Evolutionary conservation across 345 rosid species (phyloP).

Genomic region (Acer negundo): DNA sequence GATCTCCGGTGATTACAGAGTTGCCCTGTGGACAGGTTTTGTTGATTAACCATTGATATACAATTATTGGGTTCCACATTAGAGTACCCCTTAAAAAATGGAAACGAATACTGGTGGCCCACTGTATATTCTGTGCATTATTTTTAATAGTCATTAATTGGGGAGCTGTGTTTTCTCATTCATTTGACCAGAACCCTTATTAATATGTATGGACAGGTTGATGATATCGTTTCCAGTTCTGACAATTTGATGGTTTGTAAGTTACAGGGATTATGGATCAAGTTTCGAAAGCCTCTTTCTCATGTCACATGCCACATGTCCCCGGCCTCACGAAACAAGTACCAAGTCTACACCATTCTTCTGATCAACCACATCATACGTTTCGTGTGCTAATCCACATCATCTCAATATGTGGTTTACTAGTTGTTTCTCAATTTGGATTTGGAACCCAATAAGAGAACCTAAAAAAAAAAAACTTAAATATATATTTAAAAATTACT

Average conservation of each 20-base stretch:
- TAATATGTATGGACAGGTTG: no score
- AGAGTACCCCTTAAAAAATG: neutral
- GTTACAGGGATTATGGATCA: neutral
- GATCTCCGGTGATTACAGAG: slow-evolving; percentile 69
- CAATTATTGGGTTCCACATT: neutral
- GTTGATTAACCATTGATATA: slow-evolving; percentile 21
- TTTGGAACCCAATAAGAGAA: no score
- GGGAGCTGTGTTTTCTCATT: neutral
- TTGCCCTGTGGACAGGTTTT: slow-evolving; percentile 1
- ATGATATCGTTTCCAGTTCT: no score
- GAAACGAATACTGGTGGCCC: neutral
- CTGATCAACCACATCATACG: neutral
- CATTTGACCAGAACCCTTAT: no score
- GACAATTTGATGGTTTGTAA: no score
- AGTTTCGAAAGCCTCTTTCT: neutral
- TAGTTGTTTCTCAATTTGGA: no score
- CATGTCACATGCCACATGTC: neutral
- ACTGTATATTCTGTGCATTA: slow-evolving; percentile 17
- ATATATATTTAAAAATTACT: no score
- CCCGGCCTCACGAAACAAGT: neutral
- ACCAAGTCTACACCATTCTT: neutral
- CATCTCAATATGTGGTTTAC: no score
- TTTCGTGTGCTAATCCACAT: no score
- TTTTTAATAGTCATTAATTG: neutral
- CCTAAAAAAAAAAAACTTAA: no score